A percentile compares a stretch with the other conserved stretches of the same genome.
Conservation (phyloP, 1,139 yeast genomes). For the Pichia sp. region DNA sequence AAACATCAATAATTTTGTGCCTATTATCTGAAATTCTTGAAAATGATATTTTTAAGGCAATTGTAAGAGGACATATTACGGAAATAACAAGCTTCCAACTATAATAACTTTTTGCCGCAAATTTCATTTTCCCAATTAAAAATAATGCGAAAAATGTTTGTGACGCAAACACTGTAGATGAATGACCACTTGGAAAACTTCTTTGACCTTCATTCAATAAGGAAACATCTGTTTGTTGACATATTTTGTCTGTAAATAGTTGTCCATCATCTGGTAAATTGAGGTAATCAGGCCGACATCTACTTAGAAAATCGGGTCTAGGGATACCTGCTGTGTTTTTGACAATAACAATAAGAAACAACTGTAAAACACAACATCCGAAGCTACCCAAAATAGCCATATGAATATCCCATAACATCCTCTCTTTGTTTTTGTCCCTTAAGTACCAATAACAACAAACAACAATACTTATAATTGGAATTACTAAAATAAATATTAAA, state of each 20-base stretch:
- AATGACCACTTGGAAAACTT: constrained; percentile 49
- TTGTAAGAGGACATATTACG: constrained; percentile 34
- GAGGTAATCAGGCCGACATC: constrained; percentile 35
- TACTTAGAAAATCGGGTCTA: constrained; percentile 41
- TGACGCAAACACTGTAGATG: constrained; percentile 43
- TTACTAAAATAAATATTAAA: constrained; percentile 27
- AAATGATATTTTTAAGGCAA: constrained; percentile 37
- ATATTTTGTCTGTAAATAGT: constrained; percentile 35
- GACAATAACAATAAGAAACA: constrained; percentile 37
- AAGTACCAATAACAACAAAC: constrained; percentile 23
- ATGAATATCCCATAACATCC: constrained; percentile 41
- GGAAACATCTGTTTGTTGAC: constrained; percentile 31
- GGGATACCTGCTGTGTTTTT: constrained; percentile 43
- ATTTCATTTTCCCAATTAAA: constrained; percentile 35
- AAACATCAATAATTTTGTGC: constrained; percentile 40
- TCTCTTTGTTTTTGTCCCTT: constrained; percentile 18
- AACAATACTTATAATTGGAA: constrained; percentile 34
- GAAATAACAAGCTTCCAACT: constrained; percentile 33
- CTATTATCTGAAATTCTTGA: constrained; percentile 46
- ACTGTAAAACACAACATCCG: constrained; percentile 39
- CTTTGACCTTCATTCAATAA: constrained; percentile 43
- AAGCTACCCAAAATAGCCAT: constrained; percentile 35
- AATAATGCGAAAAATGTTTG: constrained; percentile 37
- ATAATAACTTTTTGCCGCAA: constrained; percentile 34
- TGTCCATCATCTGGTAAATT: constrained; percentile 14